Base-by-base conservation (phyloP, 148 eudicot genomes). In the Rhododendron henanense region DNA sequence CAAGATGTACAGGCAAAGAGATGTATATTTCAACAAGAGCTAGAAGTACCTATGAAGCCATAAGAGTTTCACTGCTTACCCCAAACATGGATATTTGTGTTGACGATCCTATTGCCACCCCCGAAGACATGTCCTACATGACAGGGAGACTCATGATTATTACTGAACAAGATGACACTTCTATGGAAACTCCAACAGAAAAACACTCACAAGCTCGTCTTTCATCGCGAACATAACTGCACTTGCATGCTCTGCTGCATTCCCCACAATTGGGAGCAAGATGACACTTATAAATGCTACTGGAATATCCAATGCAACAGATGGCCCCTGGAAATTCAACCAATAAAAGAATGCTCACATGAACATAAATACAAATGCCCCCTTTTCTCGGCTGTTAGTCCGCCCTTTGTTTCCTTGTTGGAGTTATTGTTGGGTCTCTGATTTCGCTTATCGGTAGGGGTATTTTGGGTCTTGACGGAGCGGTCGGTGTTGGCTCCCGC, bases 181-280 rank as follows among this genome's bases (percentile, higher is more conserved):
- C 0, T 39, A 39, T 39, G 44, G 0, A 31, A 39, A 61, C 23
- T 37, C 35, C 31, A 35, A 55, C 14, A 75, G 3, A 75, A 51
- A 84, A 61, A 39, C 31, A 82, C 94, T 84, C 83, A 92, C 92
- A 83, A 91, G 92, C 86, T 92, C 89, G 88, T 92, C 91, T 83
- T 92, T 92, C 77, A 90, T 77, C 5, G 92, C 94, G 91, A 92
- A 92, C 90, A 92, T 88, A 71, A 92, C 63, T 33, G 94, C 91
- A 77, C 94, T 86, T 4, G 94, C 94, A 89, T 92, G 94, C 79
- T 92, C 94, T 18, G 94, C 91, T 50, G 94, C 94, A 86, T 92
- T 92, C 25, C 94, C 94, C 48, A 92, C 94, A 41, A 91, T 89
- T 19, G 94, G 94, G 31, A 92, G 92, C 78, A 92, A 81, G 28